Evolutionary conservation across 352 stramenopile genomes (phyloP), one percentile per base, ranked within the genome.

Genomic region (Pythium sukuiense): DNA sequence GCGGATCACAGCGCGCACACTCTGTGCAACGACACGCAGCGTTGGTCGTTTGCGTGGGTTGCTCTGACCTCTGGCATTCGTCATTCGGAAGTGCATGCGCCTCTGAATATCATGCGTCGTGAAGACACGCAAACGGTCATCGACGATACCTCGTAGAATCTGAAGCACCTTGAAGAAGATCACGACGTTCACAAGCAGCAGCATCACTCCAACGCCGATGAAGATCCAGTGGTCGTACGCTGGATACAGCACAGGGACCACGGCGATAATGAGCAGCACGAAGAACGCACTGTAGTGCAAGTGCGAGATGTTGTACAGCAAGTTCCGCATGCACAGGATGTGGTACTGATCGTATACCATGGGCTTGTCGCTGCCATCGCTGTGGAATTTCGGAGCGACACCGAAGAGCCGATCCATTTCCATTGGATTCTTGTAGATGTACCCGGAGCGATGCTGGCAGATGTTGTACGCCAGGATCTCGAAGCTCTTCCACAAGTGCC

Each of bases 391-490:
- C 24, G 57, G 57, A 0, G 14, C 46, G 18, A 92, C 75, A 9
- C 75, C 80, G 71, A 95, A 95, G 20, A 96, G 76, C 16, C 87
- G 73, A 59, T 92, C 71, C 87, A 96, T 94, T 61, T 94, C 87
- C 2, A 61, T 27, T 3, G 87, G 85, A 62, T 96, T 96, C 72
- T 96, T 96, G 82, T 96, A 96, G 49, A 96, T 87, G 59, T 96
- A 96, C 12, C 85, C 84, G 3, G 82, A 92, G 2, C 87, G 80
- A 59, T 96, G 77, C 69, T 96, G 84, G 61, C 87, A 96, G 62
- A 96, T 90, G 57, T 96, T 96, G 77, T 92, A 94, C 55, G 87
- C 87, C 9, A 96, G 70, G 55, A 96, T 82, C 70, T 96, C 87
- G 45, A 96, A 92, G 56, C 84, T 92, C 61, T 93, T 96, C 83